Evolutionary conservation across 306 rosid species (phyloP).

Genomic region (Inga laurina): DNA sequence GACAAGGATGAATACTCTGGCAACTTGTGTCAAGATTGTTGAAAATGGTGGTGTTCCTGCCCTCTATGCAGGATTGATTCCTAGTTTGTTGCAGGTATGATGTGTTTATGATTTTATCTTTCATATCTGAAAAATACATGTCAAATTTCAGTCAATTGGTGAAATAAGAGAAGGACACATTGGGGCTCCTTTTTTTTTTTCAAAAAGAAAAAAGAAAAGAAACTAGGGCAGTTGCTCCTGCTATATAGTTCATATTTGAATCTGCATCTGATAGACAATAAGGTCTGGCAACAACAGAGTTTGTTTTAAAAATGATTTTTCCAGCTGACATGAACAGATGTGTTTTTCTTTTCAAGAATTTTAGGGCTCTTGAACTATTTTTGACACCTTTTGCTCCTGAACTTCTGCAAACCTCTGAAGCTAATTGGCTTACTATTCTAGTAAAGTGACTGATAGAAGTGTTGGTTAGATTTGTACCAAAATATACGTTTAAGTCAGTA

Average conservation of each 20-base stretch:
- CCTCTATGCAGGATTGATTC: conserved; percentile 81
- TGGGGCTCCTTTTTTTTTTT: neutral
- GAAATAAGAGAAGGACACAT: conserved; percentile 5
- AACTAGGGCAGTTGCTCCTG: neutral
- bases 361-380: neutral
- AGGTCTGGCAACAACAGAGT: neutral
- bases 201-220: neutral
- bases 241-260: neutral
- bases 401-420: neutral
- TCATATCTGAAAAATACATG: neutral
- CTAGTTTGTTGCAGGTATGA: conserved; percentile 92
- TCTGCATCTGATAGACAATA: conserved; percentile 5
- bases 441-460: neutral
- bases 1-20: conserved; percentile 71
- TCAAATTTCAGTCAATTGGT: conserved; percentile 11
- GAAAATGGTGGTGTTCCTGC: conserved; percentile 92
- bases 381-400: neutral
- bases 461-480: neutral
- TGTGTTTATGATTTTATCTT: conserved; percentile 24
- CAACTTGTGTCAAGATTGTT: conserved; percentile 76
- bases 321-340: conserved; percentile 1
- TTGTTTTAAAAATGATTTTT: conserved; percentile 5
- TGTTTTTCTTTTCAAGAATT: neutral
- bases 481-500: neutral
- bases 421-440: neutral